Evolutionary conservation across 1,284 basidiomycete species (phyloP).

Genomic region (Neonothopanus nambi): DNA sequence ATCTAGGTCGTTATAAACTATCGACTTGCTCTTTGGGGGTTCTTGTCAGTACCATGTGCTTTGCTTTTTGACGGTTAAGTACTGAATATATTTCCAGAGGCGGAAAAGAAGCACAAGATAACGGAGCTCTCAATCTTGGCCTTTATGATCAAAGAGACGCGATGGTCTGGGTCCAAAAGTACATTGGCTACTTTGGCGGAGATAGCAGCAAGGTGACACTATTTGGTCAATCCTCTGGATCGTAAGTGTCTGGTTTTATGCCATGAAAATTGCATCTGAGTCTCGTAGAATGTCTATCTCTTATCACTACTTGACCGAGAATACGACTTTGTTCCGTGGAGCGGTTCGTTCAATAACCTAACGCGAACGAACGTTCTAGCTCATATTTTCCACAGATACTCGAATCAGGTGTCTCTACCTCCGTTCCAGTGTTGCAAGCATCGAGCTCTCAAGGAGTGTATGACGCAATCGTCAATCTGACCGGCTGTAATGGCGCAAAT

Average conservation of each 20-base stretch:
- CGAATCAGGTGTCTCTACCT: constrained; percentile 4
- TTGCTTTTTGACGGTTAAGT: neutral
- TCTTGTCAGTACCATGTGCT: neutral
- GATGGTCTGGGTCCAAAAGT: constrained; percentile 5
- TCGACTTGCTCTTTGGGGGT: constrained; percentile 5
- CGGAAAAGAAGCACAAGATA: constrained; percentile 3
- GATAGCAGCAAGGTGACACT: constrained; percentile 2
- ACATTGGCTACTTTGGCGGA: constrained; percentile 3
- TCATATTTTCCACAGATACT: neutral
- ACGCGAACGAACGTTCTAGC: neutral
- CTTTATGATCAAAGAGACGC: constrained; percentile 4
- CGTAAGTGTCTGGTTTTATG: neutral
- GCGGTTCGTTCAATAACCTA: neutral
- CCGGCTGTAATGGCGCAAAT: neutral
- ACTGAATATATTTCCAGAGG: neutral
- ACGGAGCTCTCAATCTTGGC: constrained; percentile 7
- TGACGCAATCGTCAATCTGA: constrained; percentile 1
- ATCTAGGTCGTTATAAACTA: constrained; percentile 4
- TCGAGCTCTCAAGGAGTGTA: neutral
- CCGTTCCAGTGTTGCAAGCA: constrained; percentile 3
- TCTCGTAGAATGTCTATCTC: constrained; percentile 2
- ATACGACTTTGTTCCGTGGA: constrained; percentile 1
- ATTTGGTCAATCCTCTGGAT: constrained; percentile 9
- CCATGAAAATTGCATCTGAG: neutral
- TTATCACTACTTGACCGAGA: constrained; percentile 4